Conservation (phyloP, 768 basidiomycete species). For the Filobasidium wieringae region DNA sequence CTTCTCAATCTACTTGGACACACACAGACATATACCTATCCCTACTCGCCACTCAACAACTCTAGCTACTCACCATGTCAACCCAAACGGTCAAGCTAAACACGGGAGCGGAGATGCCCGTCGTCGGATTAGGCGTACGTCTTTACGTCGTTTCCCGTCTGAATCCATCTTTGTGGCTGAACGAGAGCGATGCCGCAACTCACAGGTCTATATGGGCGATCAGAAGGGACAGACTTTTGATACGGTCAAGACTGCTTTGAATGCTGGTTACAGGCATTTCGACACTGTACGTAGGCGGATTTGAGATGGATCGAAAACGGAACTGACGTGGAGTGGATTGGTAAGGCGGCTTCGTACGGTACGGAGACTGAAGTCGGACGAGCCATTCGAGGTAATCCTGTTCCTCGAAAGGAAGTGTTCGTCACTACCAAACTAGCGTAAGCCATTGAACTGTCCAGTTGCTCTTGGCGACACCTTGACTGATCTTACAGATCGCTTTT, state of each 20-base stretch:
- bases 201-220: no score
- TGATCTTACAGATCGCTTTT: neutral
- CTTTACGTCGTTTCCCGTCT: no score
- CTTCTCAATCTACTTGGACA: no score
- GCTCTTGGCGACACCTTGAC: no score
- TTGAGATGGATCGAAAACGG: no score
- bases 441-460: no score
- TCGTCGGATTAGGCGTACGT: conserved; percentile 13
- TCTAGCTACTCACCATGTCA: neutral
- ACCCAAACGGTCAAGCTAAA: conserved; percentile 9
- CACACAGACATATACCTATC: no score
- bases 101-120: conserved; percentile 4
- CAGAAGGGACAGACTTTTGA: no score
- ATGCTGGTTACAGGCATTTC: conserved; percentile 10
- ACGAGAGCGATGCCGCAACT: no score
- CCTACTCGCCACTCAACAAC: no score
- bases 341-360: conserved; percentile 13
- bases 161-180: no score
- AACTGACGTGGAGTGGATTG: neutral
- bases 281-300: conserved; percentile 9
- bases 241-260: neutral
- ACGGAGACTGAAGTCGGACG: conserved; percentile 31
- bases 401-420: conserved; percentile 20
- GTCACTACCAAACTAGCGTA: conserved; percentile 19
- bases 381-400: conserved; percentile 17